Evolutionary conservation across 352 stramenopile genomes (phyloP).

Genomic region (Phytophthora cryptogea): DNA sequence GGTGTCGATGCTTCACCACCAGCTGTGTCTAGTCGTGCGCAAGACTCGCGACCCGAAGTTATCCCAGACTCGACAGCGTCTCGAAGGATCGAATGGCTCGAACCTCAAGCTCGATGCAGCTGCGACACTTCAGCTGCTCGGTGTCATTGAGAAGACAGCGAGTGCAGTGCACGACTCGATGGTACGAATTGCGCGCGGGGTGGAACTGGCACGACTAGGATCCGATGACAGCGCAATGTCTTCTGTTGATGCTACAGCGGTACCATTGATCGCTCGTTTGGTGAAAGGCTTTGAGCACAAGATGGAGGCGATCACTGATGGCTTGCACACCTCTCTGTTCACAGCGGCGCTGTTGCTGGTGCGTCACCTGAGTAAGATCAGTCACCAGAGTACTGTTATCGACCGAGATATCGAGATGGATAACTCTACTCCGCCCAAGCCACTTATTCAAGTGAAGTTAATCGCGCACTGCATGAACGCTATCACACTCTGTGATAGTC

Average conservation of each 20-base stretch:
- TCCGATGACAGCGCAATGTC: constrained; percentile 13
- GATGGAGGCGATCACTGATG: constrained; percentile 30
- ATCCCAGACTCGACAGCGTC: constrained; percentile 54
- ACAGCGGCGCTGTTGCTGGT: constrained; percentile 54
- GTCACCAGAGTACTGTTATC: background rate
- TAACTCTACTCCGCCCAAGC: constrained; percentile 11
- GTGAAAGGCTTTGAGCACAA: constrained; percentile 34
- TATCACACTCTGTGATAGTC: constrained; percentile 48
- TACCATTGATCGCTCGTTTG: constrained; percentile 39
- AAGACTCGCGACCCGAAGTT: constrained; percentile 69
- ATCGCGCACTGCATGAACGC: constrained; percentile 58
- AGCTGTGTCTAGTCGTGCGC: constrained; percentile 57
- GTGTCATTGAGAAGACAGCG: constrained; percentile 28
- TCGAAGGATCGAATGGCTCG: constrained; percentile 15
- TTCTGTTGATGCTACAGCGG: constrained; percentile 3
- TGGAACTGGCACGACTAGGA: constrained; percentile 18
- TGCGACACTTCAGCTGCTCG: constrained; percentile 31
- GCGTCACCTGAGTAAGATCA: constrained; percentile 48
- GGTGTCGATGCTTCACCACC: constrained; percentile 77
- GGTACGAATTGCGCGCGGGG: constrained; percentile 10
- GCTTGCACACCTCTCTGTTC: constrained; percentile 50
- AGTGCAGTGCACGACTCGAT: constrained; percentile 29
- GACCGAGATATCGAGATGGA: constrained; percentile 27
- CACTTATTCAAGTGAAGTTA: constrained; percentile 53
- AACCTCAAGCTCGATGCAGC: constrained; percentile 26